phyloP scores from a whole-genome alignment of 495 filamentous ascomycete genomes.

The Xylaria flabelliformis region DNA sequence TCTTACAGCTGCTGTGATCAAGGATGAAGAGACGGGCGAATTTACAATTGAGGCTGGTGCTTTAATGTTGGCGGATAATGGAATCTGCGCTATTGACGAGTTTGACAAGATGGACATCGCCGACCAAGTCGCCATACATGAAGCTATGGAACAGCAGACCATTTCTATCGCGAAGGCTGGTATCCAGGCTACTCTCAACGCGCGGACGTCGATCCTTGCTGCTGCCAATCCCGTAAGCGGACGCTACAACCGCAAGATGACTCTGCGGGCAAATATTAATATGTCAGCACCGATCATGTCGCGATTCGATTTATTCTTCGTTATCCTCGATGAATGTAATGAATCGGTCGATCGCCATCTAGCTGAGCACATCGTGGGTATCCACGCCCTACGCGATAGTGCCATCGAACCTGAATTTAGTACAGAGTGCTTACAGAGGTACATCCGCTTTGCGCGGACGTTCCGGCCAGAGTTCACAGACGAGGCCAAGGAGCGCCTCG shows the following conservation, averaged over 20 bases:
- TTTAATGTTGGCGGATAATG: conserved; percentile 96
- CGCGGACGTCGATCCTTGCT: conserved; percentile 91
- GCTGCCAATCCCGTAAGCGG: conserved; percentile 97
- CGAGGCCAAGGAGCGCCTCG: conserved; percentile 83
- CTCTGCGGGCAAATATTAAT: conserved; percentile 93
- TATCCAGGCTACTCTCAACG: conserved; percentile 97
- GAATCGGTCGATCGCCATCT: conserved; percentile 88
- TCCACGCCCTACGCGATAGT: conserved; percentile 90
- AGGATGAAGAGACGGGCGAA: conserved; percentile 97
- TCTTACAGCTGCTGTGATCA: conserved; percentile 96
- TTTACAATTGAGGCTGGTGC: conserved; percentile 99
- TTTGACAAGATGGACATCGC: conserved; percentile 99
- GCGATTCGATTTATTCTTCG: conserved; percentile 98
- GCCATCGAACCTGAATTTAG: conserved; percentile 91
- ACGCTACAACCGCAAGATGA: conserved; percentile 94
- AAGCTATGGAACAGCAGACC: conserved; percentile 99
- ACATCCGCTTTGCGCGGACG: conserved; percentile 94
- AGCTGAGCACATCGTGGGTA: conserved; percentile 91
- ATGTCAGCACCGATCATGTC: conserved; percentile 99
- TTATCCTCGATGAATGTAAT: conserved; percentile 96
- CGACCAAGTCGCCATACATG: conserved; percentile 99
- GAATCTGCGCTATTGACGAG: conserved; percentile 98
- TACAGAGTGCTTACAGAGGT: conserved; percentile 95
- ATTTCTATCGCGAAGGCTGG: conserved; percentile 99
- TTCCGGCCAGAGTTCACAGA: conserved; percentile 92